A percentile compares a stretch with the other conserved stretches of the same genome.
phyloP scores from a whole-genome alignment of 108 stramenopile species.

The Mediolabrus comicus region DNA sequence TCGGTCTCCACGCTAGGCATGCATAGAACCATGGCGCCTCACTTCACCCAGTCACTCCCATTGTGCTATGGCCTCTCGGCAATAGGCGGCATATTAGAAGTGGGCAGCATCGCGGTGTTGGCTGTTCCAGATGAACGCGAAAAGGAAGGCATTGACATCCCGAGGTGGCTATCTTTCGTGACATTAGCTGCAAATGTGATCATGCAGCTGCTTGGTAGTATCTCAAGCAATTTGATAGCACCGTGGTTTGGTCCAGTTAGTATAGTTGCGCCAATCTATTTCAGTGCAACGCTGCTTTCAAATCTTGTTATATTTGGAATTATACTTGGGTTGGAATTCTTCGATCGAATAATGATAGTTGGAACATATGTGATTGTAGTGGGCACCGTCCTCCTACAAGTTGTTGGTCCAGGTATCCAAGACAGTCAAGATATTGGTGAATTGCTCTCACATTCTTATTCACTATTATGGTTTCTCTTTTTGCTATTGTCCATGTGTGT shows the following conservation, averaged over 20 bases:
- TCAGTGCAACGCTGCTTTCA: conserved; percentile 19
- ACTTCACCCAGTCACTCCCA: conserved; percentile 24
- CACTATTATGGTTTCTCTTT: conserved; percentile 25
- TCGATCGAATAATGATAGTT: conserved; percentile 27
- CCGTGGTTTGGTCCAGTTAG: conserved; percentile 49
- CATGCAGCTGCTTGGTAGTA: conserved; percentile 16
- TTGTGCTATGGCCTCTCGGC: conserved; percentile 26
- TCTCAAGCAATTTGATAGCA: conserved; percentile 29
- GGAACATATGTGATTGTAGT: conserved; percentile 46
- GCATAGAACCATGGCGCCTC: background rate
- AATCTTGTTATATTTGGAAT: conserved; percentile 41
- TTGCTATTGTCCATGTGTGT: conserved; percentile 11
- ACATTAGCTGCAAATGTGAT: conserved; percentile 28
- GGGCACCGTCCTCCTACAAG: conserved; percentile 34
- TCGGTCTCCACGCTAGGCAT: too few relatives aligned
- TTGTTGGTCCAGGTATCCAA: conserved; percentile 39
- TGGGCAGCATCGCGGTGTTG: conserved; percentile 31
- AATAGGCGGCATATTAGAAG: conserved; percentile 38
- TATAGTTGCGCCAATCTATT: conserved; percentile 32
- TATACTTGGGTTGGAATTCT: conserved; percentile 29
- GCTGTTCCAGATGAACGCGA: conserved; percentile 28
- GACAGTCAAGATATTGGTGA: conserved; percentile 17
- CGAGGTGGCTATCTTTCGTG: background rate
- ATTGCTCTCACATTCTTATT: conserved; percentile 29
- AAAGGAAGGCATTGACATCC: conserved; percentile 12